Percentiles rank a stretch among this genome's conserved stretches.
Conservation (phyloP, 192 early-diverging fungal genomes). For the Gaertneriomyces sp. region DNA sequence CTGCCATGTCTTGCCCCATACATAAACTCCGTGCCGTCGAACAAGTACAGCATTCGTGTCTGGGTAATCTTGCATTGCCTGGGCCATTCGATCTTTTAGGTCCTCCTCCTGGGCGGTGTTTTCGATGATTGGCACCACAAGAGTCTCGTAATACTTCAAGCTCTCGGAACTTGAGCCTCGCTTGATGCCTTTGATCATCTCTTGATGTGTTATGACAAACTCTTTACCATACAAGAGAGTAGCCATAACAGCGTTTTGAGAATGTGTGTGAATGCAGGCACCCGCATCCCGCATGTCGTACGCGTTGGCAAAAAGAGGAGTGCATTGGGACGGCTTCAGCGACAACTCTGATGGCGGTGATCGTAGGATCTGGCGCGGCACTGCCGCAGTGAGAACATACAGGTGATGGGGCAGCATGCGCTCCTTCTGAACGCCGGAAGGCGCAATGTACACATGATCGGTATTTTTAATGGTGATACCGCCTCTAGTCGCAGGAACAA, state of each 20-base stretch:
- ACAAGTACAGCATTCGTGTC: slow-evolving; percentile 93
- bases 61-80: slow-evolving; percentile 81
- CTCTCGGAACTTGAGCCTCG: slow-evolving; percentile 63
- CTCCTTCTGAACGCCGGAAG: slow-evolving; percentile 94
- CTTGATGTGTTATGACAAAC: slow-evolving; percentile 91
- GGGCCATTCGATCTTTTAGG: slow-evolving; percentile 78
- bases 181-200: slow-evolving; percentile 98
- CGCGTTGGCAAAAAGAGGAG: slow-evolving; percentile 91
- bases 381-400: slow-evolving; percentile 69
- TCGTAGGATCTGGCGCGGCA: slow-evolving; percentile 57
- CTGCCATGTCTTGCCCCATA: slow-evolving; percentile 96
- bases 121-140: slow-evolving; percentile 91
- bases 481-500: slow-evolving; percentile 1
- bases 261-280: slow-evolving; percentile 96
- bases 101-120: slow-evolving; percentile 94
- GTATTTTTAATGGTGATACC: slow-evolving; percentile 40
- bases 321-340: slow-evolving; percentile 85
- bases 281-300: slow-evolving; percentile 80
- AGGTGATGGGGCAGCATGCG: slow-evolving; percentile 79
- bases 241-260: slow-evolving; percentile 90
- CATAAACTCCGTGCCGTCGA: slow-evolving; percentile 91
- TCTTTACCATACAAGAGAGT: slow-evolving; percentile 77
- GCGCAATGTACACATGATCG: slow-evolving; percentile 82
- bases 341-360: slow-evolving; percentile 54
- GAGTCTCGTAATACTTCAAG: slow-evolving; percentile 73